Conservation (phyloP, 1,284 basidiomycete genomes). For the Leccinum solheimii region DNA sequence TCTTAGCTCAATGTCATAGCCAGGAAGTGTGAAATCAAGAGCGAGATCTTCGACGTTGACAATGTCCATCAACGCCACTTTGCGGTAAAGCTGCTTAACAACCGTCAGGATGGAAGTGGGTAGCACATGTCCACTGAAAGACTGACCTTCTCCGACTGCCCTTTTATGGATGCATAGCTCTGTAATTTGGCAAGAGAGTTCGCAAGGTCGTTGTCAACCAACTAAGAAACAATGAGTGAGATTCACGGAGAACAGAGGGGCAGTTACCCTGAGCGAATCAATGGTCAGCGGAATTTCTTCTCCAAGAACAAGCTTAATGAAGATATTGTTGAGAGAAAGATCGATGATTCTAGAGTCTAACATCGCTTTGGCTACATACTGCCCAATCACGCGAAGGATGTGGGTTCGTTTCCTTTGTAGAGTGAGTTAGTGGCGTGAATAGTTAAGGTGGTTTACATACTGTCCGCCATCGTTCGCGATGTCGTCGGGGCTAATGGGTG, state of each 20-base stretch:
- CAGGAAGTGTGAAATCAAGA: conserved; percentile 95
- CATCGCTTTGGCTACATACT: conserved; percentile 98
- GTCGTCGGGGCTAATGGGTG: conserved; percentile 71
- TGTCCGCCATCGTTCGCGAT: conserved; percentile 67
- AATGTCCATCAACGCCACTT: conserved; percentile 56
- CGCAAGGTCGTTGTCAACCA: conserved; percentile 83
- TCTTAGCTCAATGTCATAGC: conserved; percentile 89
- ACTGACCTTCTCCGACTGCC: conserved; percentile 55
- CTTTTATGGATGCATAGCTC: conserved; percentile 46
- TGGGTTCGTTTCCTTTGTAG: conserved; percentile 65
- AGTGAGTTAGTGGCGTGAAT: conserved; percentile 3
- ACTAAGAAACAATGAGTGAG: conserved; percentile 40
- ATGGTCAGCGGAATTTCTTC: conserved; percentile 83
- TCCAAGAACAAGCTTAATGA: conserved; percentile 86
- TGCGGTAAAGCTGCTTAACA: conserved; percentile 47
- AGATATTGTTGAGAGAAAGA: conserved; percentile 89
- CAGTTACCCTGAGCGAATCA: conserved; percentile 72
- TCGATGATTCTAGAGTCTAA: conserved; percentile 98
- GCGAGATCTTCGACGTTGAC: conserved; percentile 85
- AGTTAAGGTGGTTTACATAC: conserved; percentile 43
- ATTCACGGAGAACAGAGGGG: neutral
- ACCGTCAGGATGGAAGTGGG: neutral
- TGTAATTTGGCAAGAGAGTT: conserved; percentile 84
- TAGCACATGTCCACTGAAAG: conserved; percentile 4
- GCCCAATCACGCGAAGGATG: conserved; percentile 88